These are phyloP conservation scores for Aspergillus asperescens DNA, from an alignment of 495 filamentous ascomycete species.

Conservation along the genomic window DNA sequence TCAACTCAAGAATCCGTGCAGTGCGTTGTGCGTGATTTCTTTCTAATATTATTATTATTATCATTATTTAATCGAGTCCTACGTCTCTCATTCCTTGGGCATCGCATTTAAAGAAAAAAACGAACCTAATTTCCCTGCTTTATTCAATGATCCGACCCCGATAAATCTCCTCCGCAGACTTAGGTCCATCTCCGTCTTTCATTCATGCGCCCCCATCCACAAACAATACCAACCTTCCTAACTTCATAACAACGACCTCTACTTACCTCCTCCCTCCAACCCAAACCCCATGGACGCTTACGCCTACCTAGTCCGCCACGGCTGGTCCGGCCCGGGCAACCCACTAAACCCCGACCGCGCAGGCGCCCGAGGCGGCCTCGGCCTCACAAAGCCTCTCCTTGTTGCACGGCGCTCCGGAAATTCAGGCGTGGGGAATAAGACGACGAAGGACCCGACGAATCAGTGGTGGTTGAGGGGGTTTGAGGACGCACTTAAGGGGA, in stretches of 20 bases:
- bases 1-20: too few species aligned
- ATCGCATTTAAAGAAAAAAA: too few species aligned
- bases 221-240: neutral
- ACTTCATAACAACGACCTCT: neutral
- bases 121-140: too few species aligned
- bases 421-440: constrained; percentile 63
- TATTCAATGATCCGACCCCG: too few species aligned
- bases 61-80: too few species aligned
- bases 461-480: constrained; percentile 83
- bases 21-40: too few species aligned
- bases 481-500: constrained; percentile 67
- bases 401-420: constrained; percentile 64
- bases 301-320: constrained; percentile 67
- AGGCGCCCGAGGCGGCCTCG: constrained; percentile 55
- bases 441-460: constrained; percentile 55
- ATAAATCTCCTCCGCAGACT: too few species aligned
- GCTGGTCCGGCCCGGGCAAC: constrained; percentile 73
- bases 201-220: too few species aligned
- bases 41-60: too few species aligned
- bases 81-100: too few species aligned
- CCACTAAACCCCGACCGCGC: constrained; percentile 63
- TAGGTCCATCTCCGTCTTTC: too few species aligned
- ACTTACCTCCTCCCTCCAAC: neutral
- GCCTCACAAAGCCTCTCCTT: constrained; percentile 63
- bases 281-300: constrained; percentile 50